Evolutionary conservation across 768 basidiomycete genomes (phyloP), one percentile per base, ranked within the genome.

Genomic region (Serendipita sp.): DNA sequence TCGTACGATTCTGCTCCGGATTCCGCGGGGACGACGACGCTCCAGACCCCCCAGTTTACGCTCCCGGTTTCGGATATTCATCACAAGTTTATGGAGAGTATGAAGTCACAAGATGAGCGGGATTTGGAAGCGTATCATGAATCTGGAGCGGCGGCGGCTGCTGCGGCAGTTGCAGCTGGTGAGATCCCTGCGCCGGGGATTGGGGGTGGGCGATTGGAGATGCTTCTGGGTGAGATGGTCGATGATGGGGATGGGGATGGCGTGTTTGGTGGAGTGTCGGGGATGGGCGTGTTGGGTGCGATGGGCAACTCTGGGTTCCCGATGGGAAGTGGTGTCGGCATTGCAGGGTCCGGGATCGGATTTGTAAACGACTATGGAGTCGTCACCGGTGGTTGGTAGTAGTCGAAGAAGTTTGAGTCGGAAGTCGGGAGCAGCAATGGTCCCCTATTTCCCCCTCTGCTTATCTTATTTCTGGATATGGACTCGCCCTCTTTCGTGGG

Each of bases 91-190:
- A 17, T 58, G 22, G 53, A 58, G 31, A 58, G 53, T 31, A 58
- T 58, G 53, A 58, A 58, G 53, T 58, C 53, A 24, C 53, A 58
- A 58, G 53, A 58, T 24, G 53, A 58, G 24, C 45, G 45, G 5
- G 45, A 50, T 20, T 1, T 50, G 45, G 34, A 38, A 38, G 34
- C 14, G 34, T 38, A 38, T 38, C 34, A 38, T 1, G 34, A 38
- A 14, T 38, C 34, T 38, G 34, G 34, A 5, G 34, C 34, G 34
- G 34, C 34, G 14, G 34, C 34, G 34, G 26, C 26, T 28, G 20
- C n/a, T 20, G 42, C 42, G 13, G 48, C 48, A 9, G 48, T 11
- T 11, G 28, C 16, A 14, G 22, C 16, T 58, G 24, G 31, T 4
- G 22, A 17, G 20, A 58, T 17, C 24, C 22, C 22, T 3, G 22